Conservation (phyloP, 768 basidiomycete species). For the Mycena rebaudengoi region DNA sequence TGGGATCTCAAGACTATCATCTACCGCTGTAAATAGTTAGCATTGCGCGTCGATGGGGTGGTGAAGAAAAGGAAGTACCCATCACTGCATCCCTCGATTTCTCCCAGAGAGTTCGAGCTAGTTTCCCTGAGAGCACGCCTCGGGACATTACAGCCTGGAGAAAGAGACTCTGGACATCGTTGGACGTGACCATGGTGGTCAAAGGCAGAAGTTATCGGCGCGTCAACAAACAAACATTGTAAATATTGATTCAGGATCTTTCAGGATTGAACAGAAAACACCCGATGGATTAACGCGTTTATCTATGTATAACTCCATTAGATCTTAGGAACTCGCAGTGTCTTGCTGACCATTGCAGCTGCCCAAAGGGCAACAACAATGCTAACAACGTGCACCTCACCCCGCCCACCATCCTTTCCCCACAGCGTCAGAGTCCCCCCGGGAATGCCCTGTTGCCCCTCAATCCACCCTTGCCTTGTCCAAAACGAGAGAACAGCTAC, state of each 20-base stretch:
- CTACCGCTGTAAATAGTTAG: slow-evolving; percentile 51
- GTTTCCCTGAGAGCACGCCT: slow-evolving; percentile 66
- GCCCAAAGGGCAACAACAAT: slow-evolving; percentile 88
- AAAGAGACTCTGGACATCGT: slow-evolving; percentile 79
- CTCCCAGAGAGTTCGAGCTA: slow-evolving; percentile 72
- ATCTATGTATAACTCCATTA: slow-evolving; percentile 37
- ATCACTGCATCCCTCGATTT: slow-evolving; percentile 74
- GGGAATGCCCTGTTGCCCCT: slow-evolving; percentile 78
- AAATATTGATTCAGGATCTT: not conserved
- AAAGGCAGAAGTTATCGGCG: not conserved
- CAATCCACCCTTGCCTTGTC: slow-evolving; percentile 87
- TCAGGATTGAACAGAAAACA: not conserved
- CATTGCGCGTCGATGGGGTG: slow-evolving; percentile 1
- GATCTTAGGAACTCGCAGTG: slow-evolving; percentile 84
- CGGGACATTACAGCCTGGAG: slow-evolving; percentile 83
- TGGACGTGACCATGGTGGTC: slow-evolving; percentile 42
- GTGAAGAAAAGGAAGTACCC: slow-evolving; percentile 55
- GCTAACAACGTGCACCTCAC: slow-evolving; percentile 86
- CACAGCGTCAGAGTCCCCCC: slow-evolving; percentile 78
- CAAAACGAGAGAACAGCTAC: slow-evolving; percentile 84
- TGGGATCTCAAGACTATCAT: slow-evolving; percentile 57
- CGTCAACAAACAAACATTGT: slow-evolving; percentile 1
- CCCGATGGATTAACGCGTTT: not conserved
- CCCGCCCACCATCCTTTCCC: slow-evolving; percentile 74
- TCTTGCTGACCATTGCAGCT: slow-evolving; percentile 98